phyloP scores from a whole-genome alignment of 108 stramenopile species.

The Seminavis robusta region DNA sequence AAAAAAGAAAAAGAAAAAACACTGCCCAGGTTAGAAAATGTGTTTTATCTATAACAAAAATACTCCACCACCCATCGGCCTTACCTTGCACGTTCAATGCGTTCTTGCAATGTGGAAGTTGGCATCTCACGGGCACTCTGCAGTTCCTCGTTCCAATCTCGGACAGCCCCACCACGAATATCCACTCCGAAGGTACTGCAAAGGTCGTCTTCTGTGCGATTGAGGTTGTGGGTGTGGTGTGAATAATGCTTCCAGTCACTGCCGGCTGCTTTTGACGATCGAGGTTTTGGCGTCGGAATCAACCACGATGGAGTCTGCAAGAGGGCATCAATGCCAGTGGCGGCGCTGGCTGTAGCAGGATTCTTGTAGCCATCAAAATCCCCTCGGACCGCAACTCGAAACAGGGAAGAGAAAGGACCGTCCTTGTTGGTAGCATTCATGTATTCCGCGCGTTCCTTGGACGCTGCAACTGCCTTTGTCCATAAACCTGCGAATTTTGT shows the following conservation, averaged over 20 bases:
- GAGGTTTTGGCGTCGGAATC: conserved; percentile 48
- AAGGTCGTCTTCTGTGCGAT: conserved; percentile 76
- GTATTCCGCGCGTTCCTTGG: conserved; percentile 48
- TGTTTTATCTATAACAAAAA: no score
- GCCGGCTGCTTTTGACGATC: no score
- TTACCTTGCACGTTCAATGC: conserved; percentile 75
- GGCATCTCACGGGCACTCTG: conserved; percentile 87
- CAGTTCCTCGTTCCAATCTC: conserved; percentile 97
- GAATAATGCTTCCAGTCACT: conserved; percentile 26
- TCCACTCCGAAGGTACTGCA: conserved; percentile 82
- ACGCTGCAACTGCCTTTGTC: conserved; percentile 49
- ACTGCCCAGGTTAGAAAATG: background rate
- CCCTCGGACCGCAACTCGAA: conserved; percentile 46
- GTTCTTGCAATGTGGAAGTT: conserved; percentile 51
- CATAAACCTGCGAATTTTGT: conserved; percentile 40
- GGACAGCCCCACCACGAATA: conserved; percentile 63
- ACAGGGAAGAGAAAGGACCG: conserved; percentile 34
- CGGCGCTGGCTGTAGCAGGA: conserved; percentile 15
- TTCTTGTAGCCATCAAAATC: conserved; percentile 33
- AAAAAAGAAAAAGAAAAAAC: background rate
- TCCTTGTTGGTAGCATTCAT: conserved; percentile 26
- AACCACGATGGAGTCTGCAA: conserved; percentile 74
- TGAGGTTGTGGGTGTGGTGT: conserved; percentile 53
- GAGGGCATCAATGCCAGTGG: conserved; percentile 54
- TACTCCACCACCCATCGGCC: no score